Base-by-base conservation (phyloP, 495 filamentous ascomycete species). In the Rhizodiscina lignyota region DNA sequence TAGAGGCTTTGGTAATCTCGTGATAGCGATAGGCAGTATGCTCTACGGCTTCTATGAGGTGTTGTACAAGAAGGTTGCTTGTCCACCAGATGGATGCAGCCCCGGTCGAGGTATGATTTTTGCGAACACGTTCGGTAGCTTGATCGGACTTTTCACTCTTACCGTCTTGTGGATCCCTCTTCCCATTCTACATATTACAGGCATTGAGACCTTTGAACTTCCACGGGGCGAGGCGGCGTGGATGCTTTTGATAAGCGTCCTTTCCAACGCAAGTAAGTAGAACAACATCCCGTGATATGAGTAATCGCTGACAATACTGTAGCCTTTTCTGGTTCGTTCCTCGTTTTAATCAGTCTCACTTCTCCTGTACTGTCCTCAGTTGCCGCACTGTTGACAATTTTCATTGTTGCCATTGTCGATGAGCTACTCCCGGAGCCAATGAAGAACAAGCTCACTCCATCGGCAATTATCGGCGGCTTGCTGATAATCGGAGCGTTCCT, bases 21-120 rank as follows among this genome's bases (percentile, higher is more conserved):
- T 96, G 51, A 96, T 97, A 45, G 86, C 86, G 3, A 54, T 83
- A n/a, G 89, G 89, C 4, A 87, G 80, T 39, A 77, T 97, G 16
- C 64, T 97, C 12, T 97, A 97, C 53, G 89, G 89, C 0, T 73
- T 97, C 23, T 97, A 97, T 55, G 89, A 97, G 57, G 89, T 97
- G 18, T 52, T 97, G 30, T 97, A 96, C 57, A 97, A 97, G 61
- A 72, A 72, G 28, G 67, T 74, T 30, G 87, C 85, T 3, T 97
- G 89, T 51, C 89, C 89, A 19, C 89, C 89, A 0, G 86, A 94
- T 36, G 84, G 84, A 18, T 77, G 70, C 8, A 79, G 73, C 36
- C 68, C 87, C 0, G 75, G 68, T 4, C 69, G 84, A 3, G 83
- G 82, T 35, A 83, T 91, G 61, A 76, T 93, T 44, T 96, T 96